Percentiles rank a stretch among this genome's conserved stretches.
Conservation (phyloP, 164 flowering plant genomes). For the Kingdonia uniflora region DNA sequence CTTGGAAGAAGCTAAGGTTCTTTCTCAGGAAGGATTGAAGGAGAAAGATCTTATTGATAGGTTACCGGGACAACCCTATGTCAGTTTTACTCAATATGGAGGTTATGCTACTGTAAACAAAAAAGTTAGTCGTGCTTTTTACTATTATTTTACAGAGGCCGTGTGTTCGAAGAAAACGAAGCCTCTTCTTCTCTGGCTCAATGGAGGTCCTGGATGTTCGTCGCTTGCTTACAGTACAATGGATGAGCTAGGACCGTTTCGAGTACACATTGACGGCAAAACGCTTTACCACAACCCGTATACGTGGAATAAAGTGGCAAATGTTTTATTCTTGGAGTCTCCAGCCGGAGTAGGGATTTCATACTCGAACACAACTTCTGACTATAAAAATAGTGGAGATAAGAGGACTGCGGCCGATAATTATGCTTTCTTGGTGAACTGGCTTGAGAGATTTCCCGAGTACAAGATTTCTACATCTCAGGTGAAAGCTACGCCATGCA, state of each 20-base stretch:
- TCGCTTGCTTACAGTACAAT: slow-evolving; percentile 50
- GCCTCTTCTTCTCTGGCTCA: slow-evolving; percentile 10
- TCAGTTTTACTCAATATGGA: slow-evolving; percentile 41
- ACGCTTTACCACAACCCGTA: slow-evolving; percentile 30
- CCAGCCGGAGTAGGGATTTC: slow-evolving; percentile 42
- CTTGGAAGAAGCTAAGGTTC: too few relatives aligned
- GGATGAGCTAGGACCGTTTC: slow-evolving; percentile 55
- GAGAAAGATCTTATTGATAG: slow-evolving; percentile 26
- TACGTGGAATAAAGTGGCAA: slow-evolving; percentile 52
- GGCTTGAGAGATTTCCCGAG: slow-evolving; percentile 35
- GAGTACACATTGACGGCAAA: slow-evolving; percentile 38
- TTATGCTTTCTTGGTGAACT: slow-evolving; percentile 26
- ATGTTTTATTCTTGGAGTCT: slow-evolving; percentile 32
- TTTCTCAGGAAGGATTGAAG: slow-evolving; percentile 32
- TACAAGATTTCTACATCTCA: slow-evolving; percentile 35
- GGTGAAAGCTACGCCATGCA: slow-evolving; percentile 48
- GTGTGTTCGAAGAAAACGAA: slow-evolving; percentile 18
- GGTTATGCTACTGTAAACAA: slow-evolving; percentile 45
- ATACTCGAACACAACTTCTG: slow-evolving; percentile 30
- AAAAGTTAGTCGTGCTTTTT: slow-evolving; percentile 32
- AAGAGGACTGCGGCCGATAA: slow-evolving; percentile 26
- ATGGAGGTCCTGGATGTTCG: slow-evolving; percentile 66
- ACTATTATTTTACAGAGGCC: slow-evolving; percentile 37
- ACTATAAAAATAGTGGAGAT: slow-evolving; percentile 25
- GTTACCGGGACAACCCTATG: slow-evolving; percentile 53